Base-by-base conservation (phyloP, 106 monocot species). In the Ottelia alismoides region DNA sequence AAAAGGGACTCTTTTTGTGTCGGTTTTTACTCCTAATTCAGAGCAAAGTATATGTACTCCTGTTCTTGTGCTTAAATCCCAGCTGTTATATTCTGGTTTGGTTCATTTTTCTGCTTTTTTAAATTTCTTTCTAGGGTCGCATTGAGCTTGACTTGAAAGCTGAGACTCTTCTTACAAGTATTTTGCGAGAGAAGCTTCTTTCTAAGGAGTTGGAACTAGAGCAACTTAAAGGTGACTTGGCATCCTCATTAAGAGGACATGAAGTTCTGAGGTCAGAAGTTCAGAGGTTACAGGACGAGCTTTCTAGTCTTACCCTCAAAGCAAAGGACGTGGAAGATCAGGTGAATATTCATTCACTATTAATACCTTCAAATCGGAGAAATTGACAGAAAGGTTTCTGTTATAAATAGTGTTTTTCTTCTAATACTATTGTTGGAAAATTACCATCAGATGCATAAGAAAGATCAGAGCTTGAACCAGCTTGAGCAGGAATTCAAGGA, bases 161-260 rank as follows among this genome's bases (percentile, higher is more conserved):
- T 27, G 91, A 91, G 73, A 60, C 56, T 53, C 28, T 91, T 31
- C 43, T 91, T 28, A 85, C 71, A 43, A 76, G 35, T 70, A 23
- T 85, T 30, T 27, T 91, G 53, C 48, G 53, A 57, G 91, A 91
- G 50, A 81, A 81, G 20, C 57, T 91, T 29, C 72, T 49, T 16
- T 76, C 73, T n/a, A 81, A 69, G 62, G 81, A 85, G 45, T 25
- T 81, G 53, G 81, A 91, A 61, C 25, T 73, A 26, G 91, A 81
- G 22, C 78, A 64, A 57, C 64, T 91, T 30, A 77, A 76, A 19
- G 26, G 55, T n/a, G 81, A 91, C 27, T 47, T 91, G 27, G 78
- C 81, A 70, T 81, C 72, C 27, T 84, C 78, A 58, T 27, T 91
- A 19, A 70, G 78, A 35, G 49, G 20, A 27, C 57, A 64, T 44